These are phyloP conservation scores for Pachyrhizus erosus DNA, from an alignment of 306 rosid genomes.

Conservation along the genomic window DNA sequence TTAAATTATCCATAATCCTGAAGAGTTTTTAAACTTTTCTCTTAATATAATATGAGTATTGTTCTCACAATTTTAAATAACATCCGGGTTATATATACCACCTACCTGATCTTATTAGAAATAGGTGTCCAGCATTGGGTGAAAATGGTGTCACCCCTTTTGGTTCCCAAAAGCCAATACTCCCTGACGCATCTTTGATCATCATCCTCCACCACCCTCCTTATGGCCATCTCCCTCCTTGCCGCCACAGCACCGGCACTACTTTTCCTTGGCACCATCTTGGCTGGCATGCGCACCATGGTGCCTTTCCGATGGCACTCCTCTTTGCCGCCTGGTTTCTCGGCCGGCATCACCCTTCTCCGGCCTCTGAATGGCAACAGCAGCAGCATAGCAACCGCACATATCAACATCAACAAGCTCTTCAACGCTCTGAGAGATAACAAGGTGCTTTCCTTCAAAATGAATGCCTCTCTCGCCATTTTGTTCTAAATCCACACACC, in stretches of 20 bases:
- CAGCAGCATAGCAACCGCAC: constrained; percentile 58
- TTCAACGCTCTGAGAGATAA: constrained; percentile 61
- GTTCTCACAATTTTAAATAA: no score
- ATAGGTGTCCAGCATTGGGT: constrained; percentile 85
- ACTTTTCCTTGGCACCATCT: constrained; percentile 65
- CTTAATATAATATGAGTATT: neutral
- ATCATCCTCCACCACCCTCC: constrained; percentile 64
- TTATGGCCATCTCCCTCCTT: constrained; percentile 76
- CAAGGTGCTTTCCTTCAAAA: constrained; percentile 43
- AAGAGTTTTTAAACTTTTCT: neutral
- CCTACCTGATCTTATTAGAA: constrained; percentile 61
- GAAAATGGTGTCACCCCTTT: constrained; percentile 74
- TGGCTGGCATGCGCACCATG: constrained; percentile 61
- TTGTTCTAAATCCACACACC: constrained; percentile 11
- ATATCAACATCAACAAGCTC: constrained; percentile 60
- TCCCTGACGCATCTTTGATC: constrained; percentile 54
- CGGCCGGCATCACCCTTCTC: constrained; percentile 45
- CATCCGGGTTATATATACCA: no score
- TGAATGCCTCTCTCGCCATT: constrained; percentile 49
- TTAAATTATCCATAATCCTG: neutral
- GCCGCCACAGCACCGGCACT: constrained; percentile 16
- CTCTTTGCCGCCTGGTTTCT: constrained; percentile 43
- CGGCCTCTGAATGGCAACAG: constrained; percentile 74
- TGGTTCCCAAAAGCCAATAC: constrained; percentile 57
- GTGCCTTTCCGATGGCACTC: constrained; percentile 50